Conservation (phyloP, 495 filamentous ascomycete genomes). For the Aspergillus incahuasiensis region DNA sequence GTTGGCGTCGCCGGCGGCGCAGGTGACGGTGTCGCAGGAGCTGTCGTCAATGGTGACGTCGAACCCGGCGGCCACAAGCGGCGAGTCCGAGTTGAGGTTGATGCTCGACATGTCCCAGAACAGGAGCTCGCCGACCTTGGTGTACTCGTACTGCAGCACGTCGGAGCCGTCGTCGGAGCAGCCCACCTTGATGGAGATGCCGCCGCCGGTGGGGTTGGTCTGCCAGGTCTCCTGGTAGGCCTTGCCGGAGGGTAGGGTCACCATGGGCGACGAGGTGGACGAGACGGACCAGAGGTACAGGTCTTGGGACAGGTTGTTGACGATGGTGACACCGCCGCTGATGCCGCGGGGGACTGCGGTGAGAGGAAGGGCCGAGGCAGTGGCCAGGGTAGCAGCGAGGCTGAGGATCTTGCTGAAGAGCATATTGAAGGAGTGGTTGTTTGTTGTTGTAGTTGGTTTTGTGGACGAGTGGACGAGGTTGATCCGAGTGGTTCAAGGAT, state of each 20-base stretch:
- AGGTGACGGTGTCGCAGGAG: conserved; percentile 24
- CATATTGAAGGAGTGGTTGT: conserved; percentile 7
- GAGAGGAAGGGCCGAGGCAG: conserved; percentile 3
- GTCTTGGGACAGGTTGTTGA: conserved; percentile 29
- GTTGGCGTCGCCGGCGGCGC: conserved; percentile 23
- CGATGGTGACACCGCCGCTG: conserved; percentile 16
- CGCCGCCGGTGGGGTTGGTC: conserved; percentile 38
- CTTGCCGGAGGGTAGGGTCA: conserved; percentile 26
- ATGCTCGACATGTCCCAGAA: conserved; percentile 41
- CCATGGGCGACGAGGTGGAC: conserved; percentile 25
- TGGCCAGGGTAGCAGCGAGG: conserved; percentile 1
- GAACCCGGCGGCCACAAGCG: conserved; percentile 21
- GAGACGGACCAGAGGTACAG: conserved; percentile 42
- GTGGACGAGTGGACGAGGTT: not conserved
- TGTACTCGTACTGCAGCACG: conserved; percentile 48
- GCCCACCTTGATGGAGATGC: conserved; percentile 41
- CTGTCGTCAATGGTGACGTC: conserved; percentile 13
- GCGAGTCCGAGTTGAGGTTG: conserved; percentile 17
- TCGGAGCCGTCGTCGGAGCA: conserved; percentile 25
- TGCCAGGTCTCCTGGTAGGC: conserved; percentile 34
- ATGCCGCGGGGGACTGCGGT: not conserved
- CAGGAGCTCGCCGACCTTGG: conserved; percentile 30
- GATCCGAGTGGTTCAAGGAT: conserved; percentile 1
- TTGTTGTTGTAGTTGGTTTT: not conserved
- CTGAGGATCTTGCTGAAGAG: conserved; percentile 9